These are phyloP conservation scores for Ormosia emarginata DNA, from an alignment of 306 rosid species.

Conservation along the genomic window DNA sequence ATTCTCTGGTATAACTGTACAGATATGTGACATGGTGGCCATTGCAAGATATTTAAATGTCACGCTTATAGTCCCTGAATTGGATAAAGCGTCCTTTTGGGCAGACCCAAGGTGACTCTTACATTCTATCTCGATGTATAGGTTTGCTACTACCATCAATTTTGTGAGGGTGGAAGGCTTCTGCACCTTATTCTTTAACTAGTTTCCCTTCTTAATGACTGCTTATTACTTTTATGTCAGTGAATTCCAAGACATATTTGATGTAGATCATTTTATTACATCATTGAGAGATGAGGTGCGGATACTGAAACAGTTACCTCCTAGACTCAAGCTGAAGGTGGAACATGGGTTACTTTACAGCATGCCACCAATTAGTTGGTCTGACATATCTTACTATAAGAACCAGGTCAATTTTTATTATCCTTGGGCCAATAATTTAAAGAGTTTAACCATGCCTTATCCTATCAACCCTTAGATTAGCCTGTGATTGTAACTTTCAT, in stretches of 20 bases:
- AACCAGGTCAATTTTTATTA: constrained; percentile 54
- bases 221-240: constrained; percentile 40
- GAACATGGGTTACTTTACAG: constrained; percentile 68
- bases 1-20: constrained; percentile 17
- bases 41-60: constrained; percentile 90
- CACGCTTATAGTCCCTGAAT: constrained; percentile 88
- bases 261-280: constrained; percentile 84
- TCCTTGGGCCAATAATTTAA: background rate
- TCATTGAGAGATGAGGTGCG: constrained; percentile 95
- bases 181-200: background rate
- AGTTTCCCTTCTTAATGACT: background rate
- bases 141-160: background rate
- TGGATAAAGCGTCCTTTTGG: constrained; percentile 94
- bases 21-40: constrained; percentile 98
- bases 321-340: constrained; percentile 74
- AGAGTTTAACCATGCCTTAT: background rate
- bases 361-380: constrained; percentile 97
- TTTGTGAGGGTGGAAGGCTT: background rate
- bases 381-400: constrained; percentile 79
- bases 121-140: background rate
- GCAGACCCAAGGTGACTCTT: constrained; percentile 82
- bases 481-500: background rate
- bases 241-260: constrained; percentile 91
- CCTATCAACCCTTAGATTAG: background rate
- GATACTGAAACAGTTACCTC: constrained; percentile 88